phyloP scores from a whole-genome alignment of 495 filamentous ascomycete genomes.

The Lasiosphaeris hirsuta region DNA sequence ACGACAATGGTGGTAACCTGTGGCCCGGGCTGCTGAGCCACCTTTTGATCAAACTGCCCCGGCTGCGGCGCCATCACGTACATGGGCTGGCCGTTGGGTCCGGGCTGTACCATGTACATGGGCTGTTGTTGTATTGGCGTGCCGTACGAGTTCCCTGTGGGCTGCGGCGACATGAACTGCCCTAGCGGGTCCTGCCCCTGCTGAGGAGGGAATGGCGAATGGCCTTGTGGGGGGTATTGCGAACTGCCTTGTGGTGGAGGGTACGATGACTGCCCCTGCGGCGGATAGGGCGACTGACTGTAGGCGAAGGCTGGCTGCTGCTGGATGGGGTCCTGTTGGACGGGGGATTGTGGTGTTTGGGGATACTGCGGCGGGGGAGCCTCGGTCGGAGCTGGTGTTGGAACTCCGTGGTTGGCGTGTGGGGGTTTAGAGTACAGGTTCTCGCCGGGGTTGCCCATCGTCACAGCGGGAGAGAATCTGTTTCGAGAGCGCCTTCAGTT shows the following conservation, averaged over 20 bases:
- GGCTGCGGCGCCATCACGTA: slow-evolving; percentile 4
- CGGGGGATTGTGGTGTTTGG: slow-evolving; percentile 24
- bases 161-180: background rate
- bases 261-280: no score
- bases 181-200: background rate
- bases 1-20: slow-evolving; percentile 1
- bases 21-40: background rate
- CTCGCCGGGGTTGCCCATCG: background rate
- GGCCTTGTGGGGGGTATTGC: background rate
- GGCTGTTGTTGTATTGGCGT: background rate
- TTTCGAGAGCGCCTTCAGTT: no score
- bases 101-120: slow-evolving; percentile 3
- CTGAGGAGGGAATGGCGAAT: background rate
- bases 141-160: background rate
- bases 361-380: background rate
- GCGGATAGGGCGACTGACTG: slow-evolving; percentile 34
- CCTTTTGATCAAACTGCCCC: background rate
- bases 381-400: background rate
- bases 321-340: slow-evolving; percentile 4
- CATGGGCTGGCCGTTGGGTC: slow-evolving; percentile 5
- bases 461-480: background rate
- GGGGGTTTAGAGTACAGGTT: background rate
- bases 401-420: background rate
- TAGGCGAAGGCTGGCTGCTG: slow-evolving; percentile 13
- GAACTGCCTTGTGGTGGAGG: no score